Base-by-base conservation (phyloP, 1,284 basidiomycete genomes). In the Cerioporus squamosus region DNA sequence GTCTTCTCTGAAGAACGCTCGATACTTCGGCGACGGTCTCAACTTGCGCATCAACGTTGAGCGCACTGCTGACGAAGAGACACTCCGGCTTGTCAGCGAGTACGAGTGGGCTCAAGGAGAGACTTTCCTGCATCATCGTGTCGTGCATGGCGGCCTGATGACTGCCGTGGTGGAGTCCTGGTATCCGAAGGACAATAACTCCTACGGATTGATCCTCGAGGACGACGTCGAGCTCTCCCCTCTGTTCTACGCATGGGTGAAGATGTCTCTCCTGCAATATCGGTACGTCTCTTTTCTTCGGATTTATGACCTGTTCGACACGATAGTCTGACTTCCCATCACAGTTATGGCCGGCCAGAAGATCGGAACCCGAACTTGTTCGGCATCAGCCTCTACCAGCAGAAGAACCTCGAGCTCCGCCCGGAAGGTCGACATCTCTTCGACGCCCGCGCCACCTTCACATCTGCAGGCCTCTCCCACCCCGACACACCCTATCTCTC, bases 191-290 rank as follows among this genome's bases (percentile, higher is more conserved):
- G 79, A 81, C 20, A 82, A 93, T 59, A 75, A 94, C 64, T 83
- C 86, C 2, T 93, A 93, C 69, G 92, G 88, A 4, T 71, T 94
- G 6, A 74, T 94, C 18, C 81, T 94, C 5, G 92, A 94, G 70
- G 93, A 94, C 68, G 92, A 94, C 68, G 80, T 93, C 6, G 93
- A 94, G 68, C 72, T 94, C 4, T 94, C 91, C 5, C 88, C 91
- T 0, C 69, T 93, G 17, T 93, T 91, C 72, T 94, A 91, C 67
- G 90, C 89, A 3, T 94, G 92, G 91, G 68, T 83, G 51, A 94
- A 94, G 71, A 85, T 93, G 79, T 69, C 82, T 7, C 70, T 94
- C 53, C 75, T 94, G 15, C 82, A 79, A 46, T 94, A 94, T 68
- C 81, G 90, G 84, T 92, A 70, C n/a, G 55, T 14, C 14, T 47